Conservation (phyloP, 2,329 filamentous ascomycete species). For the Aspergillus japonicus region DNA sequence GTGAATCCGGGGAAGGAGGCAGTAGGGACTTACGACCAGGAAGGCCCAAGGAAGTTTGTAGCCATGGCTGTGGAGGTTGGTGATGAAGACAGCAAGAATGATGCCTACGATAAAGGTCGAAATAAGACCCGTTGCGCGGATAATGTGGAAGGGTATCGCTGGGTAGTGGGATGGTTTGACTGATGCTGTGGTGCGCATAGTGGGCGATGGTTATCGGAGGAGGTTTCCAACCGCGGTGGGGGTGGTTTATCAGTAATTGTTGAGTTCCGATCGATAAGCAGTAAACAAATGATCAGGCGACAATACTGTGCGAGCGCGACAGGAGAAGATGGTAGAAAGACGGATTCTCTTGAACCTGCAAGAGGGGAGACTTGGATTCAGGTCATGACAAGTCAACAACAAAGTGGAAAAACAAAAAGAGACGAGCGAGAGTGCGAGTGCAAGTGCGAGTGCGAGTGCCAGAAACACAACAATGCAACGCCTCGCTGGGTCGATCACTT, state of each 20-base stretch:
- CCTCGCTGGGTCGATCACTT: slow-evolving; percentile 15
- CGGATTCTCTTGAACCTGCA: neutral
- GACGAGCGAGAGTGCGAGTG: neutral
- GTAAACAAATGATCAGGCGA: neutral
- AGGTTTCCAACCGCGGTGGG: neutral
- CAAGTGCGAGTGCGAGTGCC: neutral
- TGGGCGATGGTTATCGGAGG: slow-evolving; percentile 5
- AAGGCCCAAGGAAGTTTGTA: slow-evolving; percentile 60
- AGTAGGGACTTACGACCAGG: slow-evolving; percentile 49
- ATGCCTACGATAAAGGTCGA: slow-evolving; percentile 55
- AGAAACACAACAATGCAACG: slow-evolving; percentile 10
- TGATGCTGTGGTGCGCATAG: slow-evolving; percentile 31
- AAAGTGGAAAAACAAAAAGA: neutral
- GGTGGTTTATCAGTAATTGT: neutral
- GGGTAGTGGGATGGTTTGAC: slow-evolving; percentile 43
- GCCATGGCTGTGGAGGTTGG: slow-evolving; percentile 52
- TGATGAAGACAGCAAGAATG: slow-evolving; percentile 58
- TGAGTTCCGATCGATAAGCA: neutral
- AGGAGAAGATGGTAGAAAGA: neutral
- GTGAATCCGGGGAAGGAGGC: neutral
- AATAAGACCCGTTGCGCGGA: slow-evolving; percentile 43
- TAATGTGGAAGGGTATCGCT: slow-evolving; percentile 39
- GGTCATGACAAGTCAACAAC: neutral
- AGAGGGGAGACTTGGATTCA: neutral
- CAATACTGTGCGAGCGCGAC: too few species aligned